Conservation (phyloP, 2,329 filamentous ascomycete species). For the Fusarium camptoceras region DNA sequence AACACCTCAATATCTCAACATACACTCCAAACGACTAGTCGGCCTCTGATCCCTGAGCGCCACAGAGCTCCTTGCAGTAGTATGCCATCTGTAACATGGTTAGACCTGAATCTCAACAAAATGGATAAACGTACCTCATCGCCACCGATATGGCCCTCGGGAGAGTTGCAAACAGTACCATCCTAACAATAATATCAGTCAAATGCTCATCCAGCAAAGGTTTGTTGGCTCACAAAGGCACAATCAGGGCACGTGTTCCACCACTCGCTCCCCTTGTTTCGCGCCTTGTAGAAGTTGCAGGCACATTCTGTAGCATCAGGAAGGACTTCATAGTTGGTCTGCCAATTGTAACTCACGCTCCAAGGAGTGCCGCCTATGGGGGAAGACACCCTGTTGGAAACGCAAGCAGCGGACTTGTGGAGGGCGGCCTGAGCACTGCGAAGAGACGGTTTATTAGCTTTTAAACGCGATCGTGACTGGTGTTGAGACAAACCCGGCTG, state of each 20-base stretch:
- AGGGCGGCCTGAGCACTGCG: background rate
- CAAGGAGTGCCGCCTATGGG: background rate
- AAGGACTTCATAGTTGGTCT: background rate
- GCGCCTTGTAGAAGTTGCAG: background rate
- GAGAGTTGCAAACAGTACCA: background rate
- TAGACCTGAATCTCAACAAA: background rate
- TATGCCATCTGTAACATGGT: background rate
- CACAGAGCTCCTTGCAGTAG: background rate
- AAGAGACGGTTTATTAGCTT: background rate
- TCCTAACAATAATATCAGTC: background rate
- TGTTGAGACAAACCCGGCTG: background rate
- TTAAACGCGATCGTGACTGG: too few relatives aligned
- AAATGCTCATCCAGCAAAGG: too few relatives aligned
- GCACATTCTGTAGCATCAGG: background rate
- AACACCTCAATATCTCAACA: too few relatives aligned
- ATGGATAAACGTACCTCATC: background rate
- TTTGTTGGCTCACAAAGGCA: background rate
- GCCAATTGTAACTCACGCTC: background rate
- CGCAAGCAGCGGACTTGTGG: background rate
- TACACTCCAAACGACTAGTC: background rate
- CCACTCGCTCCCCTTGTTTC: background rate
- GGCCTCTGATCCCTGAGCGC: background rate
- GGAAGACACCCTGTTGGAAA: background rate
- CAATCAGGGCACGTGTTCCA: constrained; percentile 1
- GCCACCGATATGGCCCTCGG: background rate